Evolutionary conservation across 352 stramenopile species (phyloP), one percentile per base, ranked within the genome.

Genomic region (Phytophthora litchii): DNA sequence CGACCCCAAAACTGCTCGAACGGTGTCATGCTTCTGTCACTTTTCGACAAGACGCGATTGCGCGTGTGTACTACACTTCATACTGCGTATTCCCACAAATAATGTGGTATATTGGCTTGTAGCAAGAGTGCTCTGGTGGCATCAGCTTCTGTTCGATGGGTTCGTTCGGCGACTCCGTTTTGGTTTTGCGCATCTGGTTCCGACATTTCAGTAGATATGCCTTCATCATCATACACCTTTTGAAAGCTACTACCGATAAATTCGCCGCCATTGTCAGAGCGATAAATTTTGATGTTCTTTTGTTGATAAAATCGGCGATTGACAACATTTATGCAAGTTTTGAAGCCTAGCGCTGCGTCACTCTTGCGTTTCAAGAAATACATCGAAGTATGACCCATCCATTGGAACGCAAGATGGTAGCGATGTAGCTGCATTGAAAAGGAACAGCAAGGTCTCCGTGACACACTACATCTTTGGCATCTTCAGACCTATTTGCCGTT

Each of bases 51-150:
- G 0, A 56, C 45, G 3, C 17, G 16, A 9, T 63, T 56, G 2
- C 17, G 6, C 0, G 19, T 17, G 3, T 13, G 38, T 0, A 56
- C 19, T 3, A 11, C 37, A 12, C 20, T 56, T 3, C 54, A 17
- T 1, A 57, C 46, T 4, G 46, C 38, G 35, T 64, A 64, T 20
- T 57, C 55, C 46, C 55, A 59, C 9, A 53, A n/a, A 17, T 48
- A 59, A 7, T 59, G 40, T 1, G 48, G 56, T 8, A 48, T 1
- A 13, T 59, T n/a, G 0, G 41, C 41, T 35, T 59, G 56, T 1
- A 59, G 3, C 32, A 65, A 54, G 0, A 50, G 2, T 1, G 32
- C 20, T 9, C 35, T 11, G 4, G 34, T 41, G 12, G 2, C 8
- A 0, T 60, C 34, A 1, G 32, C 14, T 7, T 60, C 36, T 0